Percentiles rank a stretch among this genome's conserved stretches.
These are phyloP conservation scores for Alternaria sp. DNA, from an alignment of 2,329 filamentous ascomycete species.

Conservation along the genomic window DNA sequence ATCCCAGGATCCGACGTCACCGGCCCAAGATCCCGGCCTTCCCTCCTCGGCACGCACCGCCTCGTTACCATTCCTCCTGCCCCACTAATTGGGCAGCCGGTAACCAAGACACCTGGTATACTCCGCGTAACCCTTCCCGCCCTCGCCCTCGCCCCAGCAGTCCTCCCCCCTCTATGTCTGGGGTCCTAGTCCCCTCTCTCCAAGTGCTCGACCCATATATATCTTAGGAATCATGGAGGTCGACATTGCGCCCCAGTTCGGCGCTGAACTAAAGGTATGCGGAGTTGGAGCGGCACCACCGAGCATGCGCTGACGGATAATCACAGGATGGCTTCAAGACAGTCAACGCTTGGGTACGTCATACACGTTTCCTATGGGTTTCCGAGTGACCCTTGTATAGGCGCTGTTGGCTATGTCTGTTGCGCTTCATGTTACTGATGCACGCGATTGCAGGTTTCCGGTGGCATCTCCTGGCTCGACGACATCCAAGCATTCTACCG, in stretches of 20 bases:
- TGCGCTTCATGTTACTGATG: conserved; percentile 34
- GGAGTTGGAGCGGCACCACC: conserved; percentile 18
- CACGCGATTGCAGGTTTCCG: conserved; percentile 65
- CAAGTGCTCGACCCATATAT: conserved; percentile 25
- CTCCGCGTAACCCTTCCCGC: conserved; percentile 34
- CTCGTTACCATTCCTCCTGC: conserved; percentile 35
- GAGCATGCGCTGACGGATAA: conserved; percentile 39
- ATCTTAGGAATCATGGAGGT: conserved; percentile 71
- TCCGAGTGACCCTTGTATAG: conserved; percentile 1
- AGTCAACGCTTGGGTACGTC: conserved; percentile 83
- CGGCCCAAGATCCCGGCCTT: conserved; percentile 33
- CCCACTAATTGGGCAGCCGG: conserved; percentile 41
- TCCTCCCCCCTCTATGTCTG: conserved; percentile 36
- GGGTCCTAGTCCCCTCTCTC: conserved; percentile 32
- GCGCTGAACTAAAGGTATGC: conserved; percentile 88
- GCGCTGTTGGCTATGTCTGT: conserved; percentile 14
- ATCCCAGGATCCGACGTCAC: conserved; percentile 7
- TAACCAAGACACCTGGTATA: conserved; percentile 23
- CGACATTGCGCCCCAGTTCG: conserved; percentile 86
- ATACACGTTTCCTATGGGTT: conserved; percentile 14
- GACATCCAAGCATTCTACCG: conserved; percentile 98
- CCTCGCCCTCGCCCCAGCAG: conserved; percentile 21
- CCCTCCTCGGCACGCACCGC: conserved; percentile 38
- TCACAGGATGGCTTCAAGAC: conserved; percentile 92
- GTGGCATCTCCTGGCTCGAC: conserved; percentile 93